Conservation (phyloP, 2,329 filamentous ascomycete genomes). For the Ophiostoma sp. region DNA sequence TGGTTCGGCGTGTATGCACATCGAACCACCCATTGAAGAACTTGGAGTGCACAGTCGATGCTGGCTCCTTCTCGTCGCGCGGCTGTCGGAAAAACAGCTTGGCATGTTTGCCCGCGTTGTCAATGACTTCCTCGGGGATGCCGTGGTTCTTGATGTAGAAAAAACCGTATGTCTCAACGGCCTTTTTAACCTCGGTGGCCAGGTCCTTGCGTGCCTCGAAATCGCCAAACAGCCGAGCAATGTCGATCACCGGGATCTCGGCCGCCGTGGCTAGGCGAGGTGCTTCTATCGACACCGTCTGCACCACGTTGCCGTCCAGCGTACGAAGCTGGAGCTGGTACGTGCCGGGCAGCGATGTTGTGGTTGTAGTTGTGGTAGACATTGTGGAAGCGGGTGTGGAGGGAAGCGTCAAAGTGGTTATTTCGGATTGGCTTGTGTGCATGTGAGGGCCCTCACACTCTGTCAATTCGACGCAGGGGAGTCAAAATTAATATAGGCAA, state of each 20-base stretch:
- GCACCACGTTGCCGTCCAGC: constrained; percentile 41
- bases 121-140: constrained; percentile 29
- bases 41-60: constrained; percentile 22
- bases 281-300: constrained; percentile 40
- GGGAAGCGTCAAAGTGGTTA: not conserved
- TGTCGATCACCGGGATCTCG: constrained; percentile 57
- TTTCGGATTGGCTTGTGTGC: too few relatives aligned
- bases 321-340: constrained; percentile 31
- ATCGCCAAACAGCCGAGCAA: constrained; percentile 43
- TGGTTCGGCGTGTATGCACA: constrained; percentile 28
- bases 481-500: constrained; percentile 7
- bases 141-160: constrained; percentile 34
- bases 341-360: not conserved
- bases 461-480: not conserved
- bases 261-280: constrained; percentile 40
- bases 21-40: constrained; percentile 31
- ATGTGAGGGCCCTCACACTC: too few relatives aligned
- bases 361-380: not conserved
- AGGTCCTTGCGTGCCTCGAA: constrained; percentile 27
- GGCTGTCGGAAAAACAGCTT: constrained; percentile 31
- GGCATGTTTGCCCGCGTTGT: constrained; percentile 23
- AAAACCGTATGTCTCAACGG: constrained; percentile 29
- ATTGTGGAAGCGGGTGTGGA: not conserved
- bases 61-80: constrained; percentile 30
- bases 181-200: not conserved